Evolutionary conservation across 1,139 yeast species (phyloP).

Genomic region (Yamadazyma membranifaciens): DNA sequence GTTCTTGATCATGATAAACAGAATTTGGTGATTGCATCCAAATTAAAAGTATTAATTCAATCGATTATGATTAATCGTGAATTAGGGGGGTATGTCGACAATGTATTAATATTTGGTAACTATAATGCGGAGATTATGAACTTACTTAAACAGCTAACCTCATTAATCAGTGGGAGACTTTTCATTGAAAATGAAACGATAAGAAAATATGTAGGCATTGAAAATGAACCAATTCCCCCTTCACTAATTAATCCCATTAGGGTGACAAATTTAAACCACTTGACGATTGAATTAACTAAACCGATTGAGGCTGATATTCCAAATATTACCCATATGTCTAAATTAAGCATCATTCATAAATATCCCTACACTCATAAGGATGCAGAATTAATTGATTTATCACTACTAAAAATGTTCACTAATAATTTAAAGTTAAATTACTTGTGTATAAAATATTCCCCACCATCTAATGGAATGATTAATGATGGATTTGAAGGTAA

Average conservation of each 20-base stretch:
- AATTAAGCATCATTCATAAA: conserved; percentile 3
- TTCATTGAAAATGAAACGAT: conserved; percentile 10
- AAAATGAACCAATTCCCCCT: background rate
- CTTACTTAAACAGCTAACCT: conserved; percentile 6
- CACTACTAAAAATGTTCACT: conserved; percentile 10
- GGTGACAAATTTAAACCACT: background rate
- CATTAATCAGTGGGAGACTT: conserved; percentile 5
- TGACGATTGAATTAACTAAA: no score
- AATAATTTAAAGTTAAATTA: conserved; percentile 8
- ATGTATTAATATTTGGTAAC: conserved; percentile 22
- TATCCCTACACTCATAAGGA: conserved; percentile 11
- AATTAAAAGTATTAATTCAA: conserved; percentile 25
- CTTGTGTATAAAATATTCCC: conserved; percentile 12
- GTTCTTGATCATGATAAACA: conserved; percentile 1
- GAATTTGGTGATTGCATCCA: conserved; percentile 27
- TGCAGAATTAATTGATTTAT: conserved; percentile 13
- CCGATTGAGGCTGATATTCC: no score
- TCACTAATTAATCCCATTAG: background rate
- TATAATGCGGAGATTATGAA: conserved; percentile 35
- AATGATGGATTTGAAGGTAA: conserved; percentile 71
- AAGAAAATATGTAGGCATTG: conserved; percentile 1
- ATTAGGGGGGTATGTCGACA: conserved; percentile 22
- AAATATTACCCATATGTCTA: no score
- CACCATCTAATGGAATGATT: conserved; percentile 23
- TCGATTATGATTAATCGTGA: conserved; percentile 29